phyloP scores from a whole-genome alignment of 2,329 filamentous ascomycete species.

The Chalaropsis thielavioides region DNA sequence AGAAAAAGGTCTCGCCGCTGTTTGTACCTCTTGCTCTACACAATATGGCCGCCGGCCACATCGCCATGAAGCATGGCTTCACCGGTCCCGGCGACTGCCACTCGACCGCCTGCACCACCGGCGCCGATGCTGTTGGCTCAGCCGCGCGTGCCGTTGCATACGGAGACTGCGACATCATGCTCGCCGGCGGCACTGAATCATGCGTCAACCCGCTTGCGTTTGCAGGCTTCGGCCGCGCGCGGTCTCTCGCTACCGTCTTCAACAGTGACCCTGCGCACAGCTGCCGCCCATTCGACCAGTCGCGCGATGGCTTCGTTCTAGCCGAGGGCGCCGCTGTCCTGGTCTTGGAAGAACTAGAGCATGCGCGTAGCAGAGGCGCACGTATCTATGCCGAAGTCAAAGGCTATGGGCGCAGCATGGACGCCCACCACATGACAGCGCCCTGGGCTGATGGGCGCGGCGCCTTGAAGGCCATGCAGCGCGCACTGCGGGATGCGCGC shows the following conservation, averaged over 20 bases:
- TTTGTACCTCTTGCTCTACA: constrained; percentile 90
- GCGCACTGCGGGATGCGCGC: constrained; percentile 58
- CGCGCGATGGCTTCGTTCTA: constrained; percentile 76
- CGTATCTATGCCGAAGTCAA: constrained; percentile 75
- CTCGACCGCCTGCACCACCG: constrained; percentile 92
- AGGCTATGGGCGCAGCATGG: constrained; percentile 81
- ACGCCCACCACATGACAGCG: constrained; percentile 88
- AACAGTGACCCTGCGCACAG: constrained; percentile 57
- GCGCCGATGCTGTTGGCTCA: constrained; percentile 86
- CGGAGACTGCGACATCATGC: constrained; percentile 86
- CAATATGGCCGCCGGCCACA: constrained; percentile 86
- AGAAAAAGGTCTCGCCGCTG: constrained; percentile 80
- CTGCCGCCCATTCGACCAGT: constrained; percentile 75
- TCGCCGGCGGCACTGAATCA: constrained; percentile 88
- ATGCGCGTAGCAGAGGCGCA: constrained; percentile 66
- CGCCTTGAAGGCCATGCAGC: constrained; percentile 71
- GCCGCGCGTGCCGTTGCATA: constrained; percentile 83
- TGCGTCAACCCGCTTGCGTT: constrained; percentile 92
- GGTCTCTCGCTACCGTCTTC: constrained; percentile 69
- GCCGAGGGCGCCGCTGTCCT: constrained; percentile 82
- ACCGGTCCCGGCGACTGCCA: constrained; percentile 82
- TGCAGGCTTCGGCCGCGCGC: constrained; percentile 76
- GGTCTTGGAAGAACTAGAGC: constrained; percentile 77
- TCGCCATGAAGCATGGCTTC: constrained; percentile 85
- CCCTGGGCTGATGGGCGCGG: constrained; percentile 71